Percentiles rank a stretch among this genome's conserved stretches.
phyloP scores from a whole-genome alignment of 179 eudicot genomes.

The Spergularia azorica region DNA sequence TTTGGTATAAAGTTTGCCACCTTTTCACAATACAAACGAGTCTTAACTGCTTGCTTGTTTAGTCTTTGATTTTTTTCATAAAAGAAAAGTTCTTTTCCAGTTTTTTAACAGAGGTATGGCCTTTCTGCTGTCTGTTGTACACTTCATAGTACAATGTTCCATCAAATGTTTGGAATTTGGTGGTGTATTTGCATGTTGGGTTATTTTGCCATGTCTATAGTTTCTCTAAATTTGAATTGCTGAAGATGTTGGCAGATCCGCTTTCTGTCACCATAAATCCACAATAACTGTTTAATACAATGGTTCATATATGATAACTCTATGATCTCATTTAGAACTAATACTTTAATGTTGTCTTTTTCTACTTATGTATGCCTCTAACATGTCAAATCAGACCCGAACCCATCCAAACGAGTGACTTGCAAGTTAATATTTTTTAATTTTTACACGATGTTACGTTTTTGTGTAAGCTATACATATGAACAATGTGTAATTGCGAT shows the following conservation, averaged over 20 bases:
- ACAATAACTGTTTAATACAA: too few relatives aligned
- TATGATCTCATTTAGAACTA: too few relatives aligned
- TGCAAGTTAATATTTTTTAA: too few relatives aligned
- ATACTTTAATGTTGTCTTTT: too few relatives aligned
- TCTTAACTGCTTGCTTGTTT: neutral
- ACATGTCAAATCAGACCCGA: too few relatives aligned
- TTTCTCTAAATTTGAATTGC: neutral
- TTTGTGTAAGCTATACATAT: too few relatives aligned
- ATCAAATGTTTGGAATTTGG: neutral
- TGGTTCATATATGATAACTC: too few relatives aligned
- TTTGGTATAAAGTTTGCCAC: constrained; percentile 2
- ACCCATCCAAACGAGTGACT: too few relatives aligned
- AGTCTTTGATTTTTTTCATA: neutral
- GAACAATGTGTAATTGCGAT: too few relatives aligned
- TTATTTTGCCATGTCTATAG: neutral
- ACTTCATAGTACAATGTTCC: constrained; percentile 14
- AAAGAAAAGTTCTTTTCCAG: neutral
- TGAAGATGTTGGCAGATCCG: neutral
- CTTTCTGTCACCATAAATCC: neutral
- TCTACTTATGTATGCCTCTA: too few relatives aligned
- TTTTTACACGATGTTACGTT: too few relatives aligned
- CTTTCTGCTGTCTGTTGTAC: constrained; percentile 12
- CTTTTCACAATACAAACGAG: constrained; percentile 14
- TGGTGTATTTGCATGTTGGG: constrained; percentile 10
- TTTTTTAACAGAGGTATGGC: constrained; percentile 2